Percentiles rank a stretch among this genome's conserved stretches.
phyloP scores from a whole-genome alignment of 2,329 filamentous ascomycete genomes.

The Hyphodiscus sp. region DNA sequence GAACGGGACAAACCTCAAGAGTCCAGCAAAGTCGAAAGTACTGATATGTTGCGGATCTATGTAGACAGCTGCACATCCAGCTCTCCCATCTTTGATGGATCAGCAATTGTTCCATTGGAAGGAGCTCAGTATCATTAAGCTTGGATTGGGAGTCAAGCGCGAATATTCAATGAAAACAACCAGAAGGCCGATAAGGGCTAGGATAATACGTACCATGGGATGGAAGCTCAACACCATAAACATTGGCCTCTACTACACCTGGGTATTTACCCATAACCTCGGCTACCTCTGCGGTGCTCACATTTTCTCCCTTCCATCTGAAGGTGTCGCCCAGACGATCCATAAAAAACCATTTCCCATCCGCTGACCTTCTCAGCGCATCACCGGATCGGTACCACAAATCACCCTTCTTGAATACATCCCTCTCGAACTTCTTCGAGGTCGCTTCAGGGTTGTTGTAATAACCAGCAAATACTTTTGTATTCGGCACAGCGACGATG shows the following conservation, averaged over 20 bases:
- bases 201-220: slow-evolving; percentile 35
- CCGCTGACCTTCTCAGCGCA: slow-evolving; percentile 51
- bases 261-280: slow-evolving; percentile 55
- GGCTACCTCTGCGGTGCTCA: slow-evolving; percentile 60
- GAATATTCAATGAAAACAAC: too few relatives aligned
- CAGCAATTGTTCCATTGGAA: too few relatives aligned
- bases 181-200: too few relatives aligned
- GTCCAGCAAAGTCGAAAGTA: slow-evolving; percentile 51
- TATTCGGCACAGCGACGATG: slow-evolving; percentile 52
- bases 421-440: slow-evolving; percentile 54
- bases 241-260: slow-evolving; percentile 58
- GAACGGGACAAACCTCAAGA: slow-evolving; percentile 41
- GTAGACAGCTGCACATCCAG: slow-evolving; percentile 58
- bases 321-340: slow-evolving; percentile 69
- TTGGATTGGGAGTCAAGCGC: too few relatives aligned
- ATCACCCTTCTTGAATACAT: slow-evolving; percentile 63
- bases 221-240: slow-evolving; percentile 62
- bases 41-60: slow-evolving; percentile 43
- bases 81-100: slow-evolving; percentile 47
- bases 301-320: slow-evolving; percentile 67
- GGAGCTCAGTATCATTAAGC: too few relatives aligned
- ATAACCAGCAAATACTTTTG: slow-evolving; percentile 59
- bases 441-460: slow-evolving; percentile 62
- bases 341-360: slow-evolving; percentile 64
- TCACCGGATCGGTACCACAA: slow-evolving; percentile 64